Base-by-base conservation (phyloP, 73 alveolate species). In the Paramecium bursaria region DNA sequence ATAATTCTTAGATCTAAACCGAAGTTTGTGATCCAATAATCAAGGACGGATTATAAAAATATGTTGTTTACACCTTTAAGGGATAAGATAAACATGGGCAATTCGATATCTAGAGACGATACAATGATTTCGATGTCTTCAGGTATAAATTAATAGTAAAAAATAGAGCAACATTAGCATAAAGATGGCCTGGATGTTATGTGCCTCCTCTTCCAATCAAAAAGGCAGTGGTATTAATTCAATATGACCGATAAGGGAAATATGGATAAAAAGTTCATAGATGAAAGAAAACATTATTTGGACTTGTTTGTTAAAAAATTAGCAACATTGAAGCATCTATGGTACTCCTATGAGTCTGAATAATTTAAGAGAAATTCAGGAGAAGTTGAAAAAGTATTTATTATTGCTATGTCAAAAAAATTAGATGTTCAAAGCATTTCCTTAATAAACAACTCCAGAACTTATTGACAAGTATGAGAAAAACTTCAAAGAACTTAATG, bases 151-250 rank as follows among this genome's bases (percentile, higher is more conserved):
- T 3, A 27, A 13, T 10, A 10, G 22, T 67, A 35, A 9, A n/a
- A n/a, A n/a, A 3, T 39, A 67, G 73, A 79, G 29, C 39, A 9
- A 39, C 46, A 19, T 67, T 79, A 21, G 39, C 17, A 9, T 39
- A 48, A 44, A 7, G 89, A 79, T 79, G 89, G 89, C 89, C 89
- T 54, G 75, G 85, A 3, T 79, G 89, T 26, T 79, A 79, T 39
- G 17, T 79, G 11, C 89, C 89, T 26, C 89, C 89, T 21, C 35
- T 79, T 6, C 89, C 89, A n/a, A 50, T 42, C 9, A 79, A 79
- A 31, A 79, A 79, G 25, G 48, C 89, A 39, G 85, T 79, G 19
- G 82, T 67, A 67, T 39, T 22, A 6, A 19, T 15, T 33, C 27
- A 39, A n/a, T 17, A 1, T 39, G 0, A 17, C 7, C 22, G 44